A percentile compares a stretch with the other conserved stretches of the same genome.
Evolutionary conservation across 305 asterid species (phyloP).

Genomic region (Fraxinus velutina): DNA sequence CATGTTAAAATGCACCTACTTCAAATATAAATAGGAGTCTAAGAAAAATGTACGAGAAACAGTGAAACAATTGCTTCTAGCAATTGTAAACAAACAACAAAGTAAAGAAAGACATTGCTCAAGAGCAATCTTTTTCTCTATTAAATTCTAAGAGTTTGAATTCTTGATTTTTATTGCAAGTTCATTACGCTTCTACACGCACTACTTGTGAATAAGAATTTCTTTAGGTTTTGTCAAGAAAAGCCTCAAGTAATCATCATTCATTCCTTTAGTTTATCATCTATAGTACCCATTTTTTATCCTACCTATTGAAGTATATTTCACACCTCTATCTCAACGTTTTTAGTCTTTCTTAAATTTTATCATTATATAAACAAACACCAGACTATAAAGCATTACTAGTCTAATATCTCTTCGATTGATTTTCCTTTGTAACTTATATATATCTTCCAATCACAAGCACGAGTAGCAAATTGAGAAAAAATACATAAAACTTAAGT

Average conservation of each 20-base stretch:
- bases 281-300: background rate
- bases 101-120: background rate
- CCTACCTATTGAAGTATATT: background rate
- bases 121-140: background rate
- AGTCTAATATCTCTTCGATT: background rate
- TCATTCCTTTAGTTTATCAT: background rate
- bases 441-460: background rate
- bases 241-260: background rate
- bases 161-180: background rate
- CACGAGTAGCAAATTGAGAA: background rate
- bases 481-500: background rate
- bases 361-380: background rate
- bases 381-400: background rate
- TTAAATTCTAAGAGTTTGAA: background rate
- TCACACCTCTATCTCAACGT: background rate
- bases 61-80: background rate
- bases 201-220: background rate
- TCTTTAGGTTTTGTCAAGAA: background rate
- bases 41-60: background rate
- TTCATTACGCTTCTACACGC: background rate
- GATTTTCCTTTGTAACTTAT: background rate
- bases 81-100: background rate
- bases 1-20: background rate
- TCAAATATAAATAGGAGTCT: background rate
- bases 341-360: background rate